Base-by-base conservation (phyloP, 2,329 filamentous ascomycete species). In the Chaetomium sp. region DNA sequence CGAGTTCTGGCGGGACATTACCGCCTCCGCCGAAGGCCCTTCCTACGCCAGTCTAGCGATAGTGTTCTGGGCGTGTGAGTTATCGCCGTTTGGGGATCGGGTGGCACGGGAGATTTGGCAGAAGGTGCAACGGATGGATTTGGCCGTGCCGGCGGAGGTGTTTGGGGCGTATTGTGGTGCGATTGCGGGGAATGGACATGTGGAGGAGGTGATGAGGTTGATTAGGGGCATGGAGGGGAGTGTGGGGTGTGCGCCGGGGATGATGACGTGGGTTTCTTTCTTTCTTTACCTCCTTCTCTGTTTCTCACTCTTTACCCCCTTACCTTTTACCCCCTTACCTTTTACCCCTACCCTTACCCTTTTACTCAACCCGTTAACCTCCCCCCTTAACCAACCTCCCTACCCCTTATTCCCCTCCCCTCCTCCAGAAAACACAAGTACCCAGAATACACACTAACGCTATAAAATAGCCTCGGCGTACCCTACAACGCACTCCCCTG, bases 1-100 rank as follows among this genome's bases (percentile, higher is more conserved):
- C 60, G 82, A 86, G 49, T 89, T 90, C 67, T 97, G 91, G 90
- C 77, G 84, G 53, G 84, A 95, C 48, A 91, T 99, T 55, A 84
- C 86, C n/a, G 80, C 82, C 54, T 90, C 86, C 0, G 77, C 79
- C n/a, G 91, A 97, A 70, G 94, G 94, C 0, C 94, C 94, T 0
- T 87, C 86, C 1, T 90, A 94, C 64, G 81, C 83, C 58, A 91
- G 86, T 59, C 79, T 99, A 40, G 83, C 86, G 46, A 86, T 94
- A 37, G 86, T 91, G 2, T 89, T 99, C 63, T 85, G 86, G 62
- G 82, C 86, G 1, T 92, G 91, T 68, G 86, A 95, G 68, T 75
- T 74, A 58, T 76, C 75, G 57, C 77, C 79, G 1, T 76, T 76
- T 66, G 75, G 86, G 62, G 76, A 85, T 70, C 75, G 72, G 19